phyloP scores from a whole-genome alignment of 768 basidiomycete species.

The Leccinum obscurum region DNA sequence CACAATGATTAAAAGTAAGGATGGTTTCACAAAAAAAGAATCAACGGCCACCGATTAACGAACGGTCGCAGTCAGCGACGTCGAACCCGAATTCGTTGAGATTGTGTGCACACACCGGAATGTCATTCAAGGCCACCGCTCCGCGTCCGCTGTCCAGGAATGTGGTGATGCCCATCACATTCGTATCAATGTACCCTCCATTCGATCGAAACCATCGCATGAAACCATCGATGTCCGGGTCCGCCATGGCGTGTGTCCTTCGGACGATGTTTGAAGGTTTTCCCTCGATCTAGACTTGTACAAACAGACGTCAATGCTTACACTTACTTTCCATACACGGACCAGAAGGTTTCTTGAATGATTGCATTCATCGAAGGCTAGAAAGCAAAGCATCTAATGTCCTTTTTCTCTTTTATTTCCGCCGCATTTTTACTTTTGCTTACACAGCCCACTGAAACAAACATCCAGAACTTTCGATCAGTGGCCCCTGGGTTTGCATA shows the following conservation, averaged over 20 bases:
- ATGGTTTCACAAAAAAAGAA: background rate
- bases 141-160: slow-evolving; percentile 66
- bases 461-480: background rate
- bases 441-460: background rate
- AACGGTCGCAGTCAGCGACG: no score
- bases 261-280: background rate
- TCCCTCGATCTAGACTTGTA: background rate
- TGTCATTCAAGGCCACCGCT: slow-evolving; percentile 68
- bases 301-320: slow-evolving; percentile 7
- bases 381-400: no score
- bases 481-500: background rate
- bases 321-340: background rate
- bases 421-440: no score
- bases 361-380: no score
- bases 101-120: slow-evolving; percentile 52
- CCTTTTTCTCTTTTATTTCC: background rate
- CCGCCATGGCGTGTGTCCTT: slow-evolving; percentile 1
- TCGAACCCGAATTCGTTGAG: background rate
- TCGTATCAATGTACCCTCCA: slow-evolving; percentile 50
- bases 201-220: slow-evolving; percentile 59
- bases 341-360: background rate
- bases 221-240: slow-evolving; percentile 35
- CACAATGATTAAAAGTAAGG: background rate
- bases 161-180: slow-evolving; percentile 45
- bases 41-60: background rate